These are phyloP conservation scores for Mucuna pruriens DNA, from an alignment of 306 rosid genomes.

Conservation along the genomic window DNA sequence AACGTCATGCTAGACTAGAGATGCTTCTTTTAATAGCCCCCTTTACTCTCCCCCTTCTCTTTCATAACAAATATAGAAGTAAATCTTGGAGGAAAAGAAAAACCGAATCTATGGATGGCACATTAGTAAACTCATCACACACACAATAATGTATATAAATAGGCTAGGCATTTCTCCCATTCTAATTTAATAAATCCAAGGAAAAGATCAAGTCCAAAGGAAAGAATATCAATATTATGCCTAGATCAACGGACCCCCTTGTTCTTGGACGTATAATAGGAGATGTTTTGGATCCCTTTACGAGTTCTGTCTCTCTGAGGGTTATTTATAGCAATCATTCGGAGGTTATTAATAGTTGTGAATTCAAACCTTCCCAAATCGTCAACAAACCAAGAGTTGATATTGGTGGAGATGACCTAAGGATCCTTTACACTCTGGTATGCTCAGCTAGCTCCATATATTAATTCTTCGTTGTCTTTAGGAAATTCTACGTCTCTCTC, in stretches of 20 bases:
- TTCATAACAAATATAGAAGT: neutral
- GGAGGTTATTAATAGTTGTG: constrained; percentile 19
- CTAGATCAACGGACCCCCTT: constrained; percentile 6
- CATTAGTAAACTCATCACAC: neutral
- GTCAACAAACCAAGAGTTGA: constrained; percentile 28
- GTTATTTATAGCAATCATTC: neutral
- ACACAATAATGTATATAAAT: neutral
- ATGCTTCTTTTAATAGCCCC: no score
- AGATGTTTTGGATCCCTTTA: constrained; percentile 34
- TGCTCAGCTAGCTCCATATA: no score
- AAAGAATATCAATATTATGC: neutral
- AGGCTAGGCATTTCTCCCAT: neutral
- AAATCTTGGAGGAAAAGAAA: neutral
- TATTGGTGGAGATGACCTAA: constrained; percentile 29
- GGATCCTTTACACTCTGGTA: constrained; percentile 23
- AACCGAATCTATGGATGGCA: neutral
- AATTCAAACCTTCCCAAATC: constrained; percentile 34
- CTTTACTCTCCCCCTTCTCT: no score
- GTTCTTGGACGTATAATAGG: constrained; percentile 33
- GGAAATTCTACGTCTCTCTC: neutral
- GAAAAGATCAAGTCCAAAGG: no score
- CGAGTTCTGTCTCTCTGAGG: neutral
- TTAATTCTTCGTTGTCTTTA: no score
- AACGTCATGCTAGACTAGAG: no score
- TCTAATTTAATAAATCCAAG: neutral